A percentile compares a stretch with the other conserved stretches of the same genome.
Evolutionary conservation across 129 eudicot genomes (phyloP).

Genomic region (Solidago caesia): DNA sequence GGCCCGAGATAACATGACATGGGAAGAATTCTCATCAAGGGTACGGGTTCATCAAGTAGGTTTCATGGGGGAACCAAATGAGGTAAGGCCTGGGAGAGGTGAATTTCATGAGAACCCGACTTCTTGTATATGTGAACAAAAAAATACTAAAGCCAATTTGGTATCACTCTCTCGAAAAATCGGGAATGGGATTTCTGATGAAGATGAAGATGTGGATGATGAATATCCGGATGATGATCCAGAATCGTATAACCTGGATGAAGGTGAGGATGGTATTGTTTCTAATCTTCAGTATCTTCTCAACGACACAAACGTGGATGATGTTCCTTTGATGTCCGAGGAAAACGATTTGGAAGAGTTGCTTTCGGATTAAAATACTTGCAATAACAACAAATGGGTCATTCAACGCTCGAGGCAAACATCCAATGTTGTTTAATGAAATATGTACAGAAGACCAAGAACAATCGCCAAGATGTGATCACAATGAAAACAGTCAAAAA

Average conservation of each 20-base stretch:
- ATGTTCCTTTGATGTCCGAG: conserved; percentile 40
- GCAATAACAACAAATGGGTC: not conserved
- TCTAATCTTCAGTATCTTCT: conserved; percentile 35
- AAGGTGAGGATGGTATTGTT: conserved; percentile 48
- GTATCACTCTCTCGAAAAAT: conserved; percentile 37
- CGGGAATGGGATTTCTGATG: conserved; percentile 25
- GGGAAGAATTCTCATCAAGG: conserved; percentile 64
- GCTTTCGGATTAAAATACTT: conserved; percentile 60
- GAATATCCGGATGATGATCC: conserved; percentile 46
- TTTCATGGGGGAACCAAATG: conserved; percentile 87
- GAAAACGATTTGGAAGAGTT: conserved; percentile 86
- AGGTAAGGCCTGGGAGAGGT: conserved; percentile 77
- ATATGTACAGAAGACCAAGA: not conserved
- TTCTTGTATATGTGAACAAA: conserved; percentile 66
- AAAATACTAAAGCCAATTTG: conserved; percentile 38
- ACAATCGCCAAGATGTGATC: not conserved
- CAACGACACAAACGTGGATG: conserved; percentile 56
- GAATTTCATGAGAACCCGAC: conserved; percentile 82
- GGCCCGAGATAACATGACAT: conserved; percentile 65
- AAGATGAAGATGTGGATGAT: conserved; percentile 30
- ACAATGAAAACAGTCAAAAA: not conserved
- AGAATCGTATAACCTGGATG: conserved; percentile 58
- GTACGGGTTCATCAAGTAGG: conserved; percentile 53
- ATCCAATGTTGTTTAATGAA: not conserved
- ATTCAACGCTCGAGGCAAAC: not conserved